Evolutionary conservation across 2,329 filamentous ascomycete genomes (phyloP).

Genomic region (Aspergillus caelatus): DNA sequence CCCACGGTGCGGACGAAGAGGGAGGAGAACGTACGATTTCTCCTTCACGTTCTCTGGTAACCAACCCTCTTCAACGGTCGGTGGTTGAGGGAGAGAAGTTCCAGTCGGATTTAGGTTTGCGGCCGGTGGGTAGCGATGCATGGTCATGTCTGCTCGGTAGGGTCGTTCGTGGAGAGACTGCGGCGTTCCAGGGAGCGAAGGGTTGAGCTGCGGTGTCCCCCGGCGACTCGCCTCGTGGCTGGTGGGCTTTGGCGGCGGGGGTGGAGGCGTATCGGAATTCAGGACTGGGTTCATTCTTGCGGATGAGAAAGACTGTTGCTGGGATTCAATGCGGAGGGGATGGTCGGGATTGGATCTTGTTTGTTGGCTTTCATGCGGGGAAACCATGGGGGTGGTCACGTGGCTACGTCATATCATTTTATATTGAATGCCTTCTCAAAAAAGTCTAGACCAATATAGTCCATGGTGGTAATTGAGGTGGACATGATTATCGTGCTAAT

Average conservation of each 20-base stretch:
- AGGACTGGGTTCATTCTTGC: constrained; percentile 33
- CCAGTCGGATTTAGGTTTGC: constrained; percentile 15
- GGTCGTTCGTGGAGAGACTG: constrained; percentile 34
- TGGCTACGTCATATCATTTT: neutral
- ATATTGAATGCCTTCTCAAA: too few relatives aligned
- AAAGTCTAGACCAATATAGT: too few relatives aligned
- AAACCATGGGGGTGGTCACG: neutral
- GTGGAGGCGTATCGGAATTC: constrained; percentile 62
- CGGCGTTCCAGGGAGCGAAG: constrained; percentile 48
- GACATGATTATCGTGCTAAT: neutral
- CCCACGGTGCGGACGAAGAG: too few relatives aligned
- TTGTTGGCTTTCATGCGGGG: neutral
- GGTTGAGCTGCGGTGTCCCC: constrained; percentile 61
- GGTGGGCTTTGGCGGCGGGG: constrained; percentile 71
- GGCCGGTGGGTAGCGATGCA: constrained; percentile 12
- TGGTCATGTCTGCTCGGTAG: constrained; percentile 22
- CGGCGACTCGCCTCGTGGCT: constrained; percentile 70
- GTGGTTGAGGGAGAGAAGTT: constrained; percentile 29
- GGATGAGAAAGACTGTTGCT: neutral
- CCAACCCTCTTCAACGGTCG: constrained; percentile 66
- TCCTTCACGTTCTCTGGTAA: constrained; percentile 75
- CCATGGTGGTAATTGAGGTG: too few relatives aligned
- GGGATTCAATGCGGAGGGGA: neutral
- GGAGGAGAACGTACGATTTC: constrained; percentile 67
- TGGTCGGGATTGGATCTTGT: neutral